These are phyloP conservation scores for Begonia peltatifolia DNA, from an alignment of 306 rosid species.

Conservation along the genomic window DNA sequence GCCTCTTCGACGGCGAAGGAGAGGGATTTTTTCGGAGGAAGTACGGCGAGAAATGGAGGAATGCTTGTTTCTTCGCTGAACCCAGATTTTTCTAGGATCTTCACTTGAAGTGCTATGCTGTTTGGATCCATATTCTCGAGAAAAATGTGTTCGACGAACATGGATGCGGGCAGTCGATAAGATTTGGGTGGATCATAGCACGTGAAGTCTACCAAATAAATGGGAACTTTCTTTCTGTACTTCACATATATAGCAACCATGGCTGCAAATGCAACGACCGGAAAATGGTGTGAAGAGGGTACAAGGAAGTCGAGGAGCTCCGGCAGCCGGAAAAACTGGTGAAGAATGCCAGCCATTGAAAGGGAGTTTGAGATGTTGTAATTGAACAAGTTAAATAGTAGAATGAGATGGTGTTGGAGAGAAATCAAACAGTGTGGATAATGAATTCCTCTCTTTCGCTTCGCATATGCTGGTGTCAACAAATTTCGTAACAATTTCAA, in stretches of 20 bases:
- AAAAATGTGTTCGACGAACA: slow-evolving; percentile 36
- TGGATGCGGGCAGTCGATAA: slow-evolving; percentile 4
- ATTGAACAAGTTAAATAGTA: no score
- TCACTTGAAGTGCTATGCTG: slow-evolving; percentile 69
- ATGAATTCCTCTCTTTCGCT: no score
- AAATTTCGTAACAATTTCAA: no score
- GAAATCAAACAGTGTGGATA: no score
- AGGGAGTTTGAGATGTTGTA: no score
- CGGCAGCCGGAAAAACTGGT: no score
- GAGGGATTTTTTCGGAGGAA: slow-evolving; percentile 62
- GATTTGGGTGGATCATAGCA: slow-evolving; percentile 20
- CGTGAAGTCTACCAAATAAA: slow-evolving; percentile 69
- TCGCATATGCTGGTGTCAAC: no score
- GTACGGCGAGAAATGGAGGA: slow-evolving; percentile 25
- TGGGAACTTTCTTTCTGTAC: slow-evolving; percentile 27
- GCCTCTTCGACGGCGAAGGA: slow-evolving; percentile 72
- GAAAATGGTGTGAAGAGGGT: slow-evolving; percentile 13
- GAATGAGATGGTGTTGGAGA: no score
- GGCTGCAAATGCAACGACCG: no score
- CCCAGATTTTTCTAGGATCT: slow-evolving; percentile 72
- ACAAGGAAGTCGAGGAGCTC: no score
- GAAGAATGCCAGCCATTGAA: no score
- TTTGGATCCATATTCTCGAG: slow-evolving; percentile 2
- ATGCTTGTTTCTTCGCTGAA: slow-evolving; percentile 62
- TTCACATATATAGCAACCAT: slow-evolving; percentile 18